Evolutionary conservation across 768 basidiomycete species (phyloP), one percentile per base, ranked within the genome.

Genomic region (Sporobolomyces pararoseus): DNA sequence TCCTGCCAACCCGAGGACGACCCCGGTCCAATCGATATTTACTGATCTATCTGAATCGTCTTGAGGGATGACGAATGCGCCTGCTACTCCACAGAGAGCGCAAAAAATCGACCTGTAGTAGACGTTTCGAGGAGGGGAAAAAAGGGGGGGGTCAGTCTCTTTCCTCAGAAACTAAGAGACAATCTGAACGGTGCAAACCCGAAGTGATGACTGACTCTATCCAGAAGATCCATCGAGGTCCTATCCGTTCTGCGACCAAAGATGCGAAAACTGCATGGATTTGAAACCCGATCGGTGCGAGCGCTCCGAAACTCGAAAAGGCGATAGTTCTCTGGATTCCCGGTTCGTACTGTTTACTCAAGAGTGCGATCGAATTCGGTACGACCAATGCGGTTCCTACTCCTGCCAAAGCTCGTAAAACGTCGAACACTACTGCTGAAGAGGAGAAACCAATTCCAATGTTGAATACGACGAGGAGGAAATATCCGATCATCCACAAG

Each of bases 271-370:
- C 57, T 9, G 57, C 65, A 37, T 57, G 54, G 19, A 59, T 23
- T 23, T 58, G 55, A 35, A 57, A 66, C n/a, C 65, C 65, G 37
- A 57, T 57, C 10, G 65, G 65, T 23, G 65, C 65, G 9, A 66
- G 37, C 19, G 65, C 65, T 16, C 65, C 65, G 2, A 59, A 39
- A 13, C 37, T 46, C n/a, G 65, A 51, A 31, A 66, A 66, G 3
- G 54, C 50, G 25, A 66, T 50, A 2, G 57, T 66, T 5, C 65
- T 34, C 29, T 50, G 35, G 4, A 51, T n/a, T 0, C 65, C 57
- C 1, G 65, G 57, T 21, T 34, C 34, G 49, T 59, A 66, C 21
- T 49, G 54, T 29, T 59, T 37, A 3, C 47, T 39, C 1, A 66
- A 39, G 1, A 66, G 65, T 17, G 54, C 65, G 47, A 57, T 59